phyloP scores from a whole-genome alignment of 306 rosid genomes.

The Rubus parviflorus region DNA sequence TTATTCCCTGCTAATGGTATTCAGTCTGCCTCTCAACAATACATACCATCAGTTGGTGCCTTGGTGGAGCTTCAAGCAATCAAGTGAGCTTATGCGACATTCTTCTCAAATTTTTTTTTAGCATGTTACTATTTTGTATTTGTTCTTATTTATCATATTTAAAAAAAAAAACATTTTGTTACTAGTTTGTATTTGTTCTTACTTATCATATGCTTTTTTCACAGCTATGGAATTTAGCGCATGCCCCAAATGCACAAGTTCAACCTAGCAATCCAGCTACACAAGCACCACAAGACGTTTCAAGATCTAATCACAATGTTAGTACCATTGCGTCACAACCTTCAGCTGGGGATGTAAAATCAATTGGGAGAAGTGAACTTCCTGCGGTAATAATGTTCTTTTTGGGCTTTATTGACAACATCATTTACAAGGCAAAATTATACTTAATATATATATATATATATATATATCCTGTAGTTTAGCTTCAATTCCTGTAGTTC shows the following conservation, averaged over 20 bases:
- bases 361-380: conserved; percentile 66
- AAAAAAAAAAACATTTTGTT: background rate
- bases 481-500: background rate
- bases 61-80: conserved; percentile 51
- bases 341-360: conserved; percentile 48
- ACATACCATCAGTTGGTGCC: conserved; percentile 40
- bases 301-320: conserved; percentile 39
- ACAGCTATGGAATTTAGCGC: conserved; percentile 64
- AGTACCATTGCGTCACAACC: conserved; percentile 43
- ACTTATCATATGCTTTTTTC: conserved; percentile 31
- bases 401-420: conserved; percentile 8
- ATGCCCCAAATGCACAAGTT: conserved; percentile 45
- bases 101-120: conserved; percentile 23
- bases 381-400: conserved; percentile 58
- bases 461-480: background rate
- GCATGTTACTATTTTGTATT: too few relatives aligned
- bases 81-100: conserved; percentile 52
- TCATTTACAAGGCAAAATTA: background rate
- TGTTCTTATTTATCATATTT: background rate
- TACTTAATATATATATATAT: background rate
- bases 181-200: conserved; percentile 17
- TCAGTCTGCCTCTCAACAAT: conserved; percentile 55
- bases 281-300: conserved; percentile 46
- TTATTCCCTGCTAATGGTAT: conserved; percentile 45
- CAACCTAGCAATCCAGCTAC: conserved; percentile 45